Conservation (phyloP, 805 yeast genomes). For the Saturnispora mendoncae region DNA sequence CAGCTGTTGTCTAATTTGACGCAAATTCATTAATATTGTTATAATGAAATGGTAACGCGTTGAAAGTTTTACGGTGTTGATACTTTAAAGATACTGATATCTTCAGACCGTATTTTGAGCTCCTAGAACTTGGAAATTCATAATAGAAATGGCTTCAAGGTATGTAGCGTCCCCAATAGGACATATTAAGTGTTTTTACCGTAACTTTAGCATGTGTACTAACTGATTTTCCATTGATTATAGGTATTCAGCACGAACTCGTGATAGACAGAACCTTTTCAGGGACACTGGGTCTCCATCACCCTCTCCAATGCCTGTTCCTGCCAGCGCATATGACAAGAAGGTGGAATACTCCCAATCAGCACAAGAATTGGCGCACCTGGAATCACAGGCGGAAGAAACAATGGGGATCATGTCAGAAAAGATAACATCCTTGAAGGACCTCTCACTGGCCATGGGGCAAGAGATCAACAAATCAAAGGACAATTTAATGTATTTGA, state of each 20-base stretch:
- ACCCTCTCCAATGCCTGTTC: slow-evolving; percentile 21
- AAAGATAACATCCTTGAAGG: slow-evolving; percentile 47
- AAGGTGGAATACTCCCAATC: slow-evolving; percentile 31
- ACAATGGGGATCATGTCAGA: slow-evolving; percentile 45
- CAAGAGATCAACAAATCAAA: slow-evolving; percentile 43
- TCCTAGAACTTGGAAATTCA: too few relatives aligned
- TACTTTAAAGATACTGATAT: too few relatives aligned
- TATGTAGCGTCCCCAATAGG: slow-evolving; percentile 12
- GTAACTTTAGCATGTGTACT: too few relatives aligned
- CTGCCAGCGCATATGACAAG: slow-evolving; percentile 37
- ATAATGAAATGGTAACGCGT: not conserved
- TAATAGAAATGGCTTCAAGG: slow-evolving; percentile 19
- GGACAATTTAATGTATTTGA: slow-evolving; percentile 19
- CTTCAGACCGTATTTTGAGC: too few relatives aligned
- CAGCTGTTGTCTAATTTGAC: slow-evolving; percentile 24
- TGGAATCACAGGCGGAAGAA: slow-evolving; percentile 62
- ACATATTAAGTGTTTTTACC: too few relatives aligned
- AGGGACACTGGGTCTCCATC: slow-evolving; percentile 8
- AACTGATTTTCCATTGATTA: not conserved
- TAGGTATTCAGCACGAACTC: slow-evolving; percentile 7
- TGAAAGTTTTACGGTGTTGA: not conserved
- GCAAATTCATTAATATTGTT: slow-evolving; percentile 21
- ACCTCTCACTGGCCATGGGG: slow-evolving; percentile 50
- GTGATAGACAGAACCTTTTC: slow-evolving; percentile 9
- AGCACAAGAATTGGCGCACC: slow-evolving; percentile 45